Conservation (phyloP, 192 early-diverging fungal genomes). For the Piromyces sp. region DNA sequence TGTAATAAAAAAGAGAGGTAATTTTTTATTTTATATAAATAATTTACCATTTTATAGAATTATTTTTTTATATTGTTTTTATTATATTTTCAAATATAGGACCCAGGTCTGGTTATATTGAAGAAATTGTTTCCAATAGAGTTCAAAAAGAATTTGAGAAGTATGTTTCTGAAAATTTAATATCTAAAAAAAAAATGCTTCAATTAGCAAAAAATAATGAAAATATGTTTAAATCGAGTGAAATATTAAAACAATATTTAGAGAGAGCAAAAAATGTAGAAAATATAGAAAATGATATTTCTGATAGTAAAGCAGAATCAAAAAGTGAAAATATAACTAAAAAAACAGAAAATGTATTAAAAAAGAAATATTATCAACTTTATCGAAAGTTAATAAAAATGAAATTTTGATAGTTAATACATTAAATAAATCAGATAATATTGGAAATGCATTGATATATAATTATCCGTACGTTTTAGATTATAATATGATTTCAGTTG, state of each 20-base stretch:
- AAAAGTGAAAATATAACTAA: no score
- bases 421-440: background rate
- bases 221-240: background rate
- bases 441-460: background rate
- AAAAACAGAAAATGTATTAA: background rate
- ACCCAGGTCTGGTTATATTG: background rate
- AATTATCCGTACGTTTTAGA: background rate
- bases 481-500: background rate
- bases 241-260: background rate
- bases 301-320: no score
- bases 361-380: background rate
- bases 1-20: background rate
- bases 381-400: background rate
- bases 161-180: background rate
- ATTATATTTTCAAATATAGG: background rate
- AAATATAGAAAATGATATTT: background rate
- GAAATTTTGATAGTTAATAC: background rate
- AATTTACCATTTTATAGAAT: no score
- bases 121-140: background rate
- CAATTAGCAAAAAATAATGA: background rate
- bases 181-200: background rate
- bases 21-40: no score
- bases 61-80: background rate
- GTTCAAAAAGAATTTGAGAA: background rate
- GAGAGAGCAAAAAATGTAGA: background rate